Evolutionary conservation across 495 filamentous ascomycete species (phyloP), one percentile per base, ranked within the genome.

Genomic region (Neurospora tetraspora): DNA sequence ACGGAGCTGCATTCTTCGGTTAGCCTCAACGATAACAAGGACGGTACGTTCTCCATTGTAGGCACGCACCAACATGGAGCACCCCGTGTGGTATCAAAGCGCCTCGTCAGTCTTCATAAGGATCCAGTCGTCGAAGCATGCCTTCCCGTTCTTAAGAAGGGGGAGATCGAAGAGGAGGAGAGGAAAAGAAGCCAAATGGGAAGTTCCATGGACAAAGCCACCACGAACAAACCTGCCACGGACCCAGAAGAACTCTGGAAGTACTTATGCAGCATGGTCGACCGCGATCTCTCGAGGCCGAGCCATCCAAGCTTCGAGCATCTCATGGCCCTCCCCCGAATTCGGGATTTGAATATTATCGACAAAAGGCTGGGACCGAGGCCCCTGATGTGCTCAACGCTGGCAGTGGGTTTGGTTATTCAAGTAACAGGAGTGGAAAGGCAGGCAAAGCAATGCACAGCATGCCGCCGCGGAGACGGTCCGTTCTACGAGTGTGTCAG

Each of bases 11-110:
- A 84, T 39, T 78, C 70, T 68, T 75, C 71, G 0, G 23, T 23
- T 14, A 39, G 72, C 12, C 59, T 83, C 8, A 82, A 83, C 18
- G 82, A 84, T 59, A 83, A 84, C 43, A 53, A 73, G 45, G 81
- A 83, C 31, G 80, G 81, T 0, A 83, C 80, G 0, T 73, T 84
- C 18, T 77, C 80, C 0, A 12, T 78, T 27, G 65, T 77, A 11
- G 73, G 72, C 5, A 65, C 53, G 14, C 53, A 65, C 7, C 27
- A 8, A 34, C 31, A 31, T 18, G 53, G 7, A 16, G 27, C 53
- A 16, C 53, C 53, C 7, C 53, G 53, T 36, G 53, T 34, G 12
- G 27, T 65, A 65, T 65, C 53, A 16, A 65, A 65, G 53, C 53
- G 53, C 53, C 27, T 8, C 14, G 31, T 65, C 53, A 65, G 27